Conservation (phyloP, 2,329 filamentous ascomycete genomes). For the Aspergillus sp. region DNA sequence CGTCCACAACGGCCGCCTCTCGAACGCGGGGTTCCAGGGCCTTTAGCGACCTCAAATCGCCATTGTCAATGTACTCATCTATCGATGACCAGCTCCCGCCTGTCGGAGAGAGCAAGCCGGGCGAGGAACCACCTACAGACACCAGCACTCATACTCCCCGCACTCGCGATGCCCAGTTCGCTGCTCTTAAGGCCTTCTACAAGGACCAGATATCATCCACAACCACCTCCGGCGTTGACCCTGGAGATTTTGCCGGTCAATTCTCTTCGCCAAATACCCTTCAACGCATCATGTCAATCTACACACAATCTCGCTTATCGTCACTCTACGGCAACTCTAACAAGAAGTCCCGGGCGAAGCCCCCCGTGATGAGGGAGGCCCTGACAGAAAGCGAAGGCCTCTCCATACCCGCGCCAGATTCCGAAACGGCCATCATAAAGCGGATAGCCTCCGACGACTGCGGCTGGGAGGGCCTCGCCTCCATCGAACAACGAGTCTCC, state of each 20-base stretch:
- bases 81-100: constrained; percentile 32
- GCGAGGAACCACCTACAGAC: constrained; percentile 32
- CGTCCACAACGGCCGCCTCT: constrained; percentile 25
- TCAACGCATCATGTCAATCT: constrained; percentile 87
- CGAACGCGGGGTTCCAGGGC: constrained; percentile 41
- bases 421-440: constrained; percentile 60
- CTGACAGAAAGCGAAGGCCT: constrained; percentile 70
- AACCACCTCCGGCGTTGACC: constrained; percentile 53
- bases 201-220: constrained; percentile 69
- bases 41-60: constrained; percentile 36
- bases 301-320: constrained; percentile 61
- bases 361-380: constrained; percentile 78
- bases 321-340: constrained; percentile 52
- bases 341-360: constrained; percentile 67
- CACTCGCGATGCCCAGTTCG: constrained; percentile 69
- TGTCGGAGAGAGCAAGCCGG: constrained; percentile 22
- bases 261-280: constrained; percentile 77
- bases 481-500: constrained; percentile 52
- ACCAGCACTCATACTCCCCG: constrained; percentile 35
- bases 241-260: constrained; percentile 49
- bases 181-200: constrained; percentile 76
- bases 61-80: constrained; percentile 36
- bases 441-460: constrained; percentile 53
- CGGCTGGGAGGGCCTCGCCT: constrained; percentile 66
- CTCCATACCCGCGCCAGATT: constrained; percentile 58